Base-by-base conservation (phyloP, 139 green algal species). In the Chlamydomonas sp. region DNA sequence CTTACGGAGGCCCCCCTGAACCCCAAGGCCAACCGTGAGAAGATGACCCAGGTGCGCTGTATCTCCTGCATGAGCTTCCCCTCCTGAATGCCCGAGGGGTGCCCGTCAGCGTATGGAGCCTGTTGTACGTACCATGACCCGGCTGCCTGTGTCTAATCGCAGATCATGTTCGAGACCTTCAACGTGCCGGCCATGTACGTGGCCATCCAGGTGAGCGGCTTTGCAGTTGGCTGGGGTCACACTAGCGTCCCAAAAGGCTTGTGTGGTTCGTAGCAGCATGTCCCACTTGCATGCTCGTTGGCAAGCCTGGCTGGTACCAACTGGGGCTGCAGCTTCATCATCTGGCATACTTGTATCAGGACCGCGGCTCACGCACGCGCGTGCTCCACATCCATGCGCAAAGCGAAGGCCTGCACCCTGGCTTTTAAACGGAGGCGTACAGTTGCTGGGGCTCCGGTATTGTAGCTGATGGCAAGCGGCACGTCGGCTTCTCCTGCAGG, bases 161-260 rank as follows among this genome's bases (percentile, higher is more conserved):
- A 99, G 94, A 99, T 99, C 94, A 99, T 99, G 97, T 99, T 99
- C 88, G 98, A 99, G 95, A 99, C 96, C 9, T 99, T 99, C 95
- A 98, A 94, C 87, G 93, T 97, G 20, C 95, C 95, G 6, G 93
- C 95, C 78, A 95, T 97, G 93, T 97, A 97, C 88, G 93, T 97
- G 15, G 89, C 95, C 71, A 98, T 98, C 79, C 96, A 98, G 94
- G 96, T 95, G 83, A 1, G 84, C 15, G 2, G 17, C 31, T 2
- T 5, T n/a, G 67, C 67, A 5, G 3, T 72, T 15, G 17, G 4
- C 10, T 14, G 18, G 69, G 9, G 9, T 12, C 64, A 12, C 8
- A 69, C 64, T 69, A 1, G 9, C 9, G 9, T 9, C 64, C 64
- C 1, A 9, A 1, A 69, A 16, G 9, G 9, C 9, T 12, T 69